Percentiles rank a stretch among this genome's conserved stretches.
Conservation (phyloP, 2,329 filamentous ascomycete species). For the Cladosporium sp. region DNA sequence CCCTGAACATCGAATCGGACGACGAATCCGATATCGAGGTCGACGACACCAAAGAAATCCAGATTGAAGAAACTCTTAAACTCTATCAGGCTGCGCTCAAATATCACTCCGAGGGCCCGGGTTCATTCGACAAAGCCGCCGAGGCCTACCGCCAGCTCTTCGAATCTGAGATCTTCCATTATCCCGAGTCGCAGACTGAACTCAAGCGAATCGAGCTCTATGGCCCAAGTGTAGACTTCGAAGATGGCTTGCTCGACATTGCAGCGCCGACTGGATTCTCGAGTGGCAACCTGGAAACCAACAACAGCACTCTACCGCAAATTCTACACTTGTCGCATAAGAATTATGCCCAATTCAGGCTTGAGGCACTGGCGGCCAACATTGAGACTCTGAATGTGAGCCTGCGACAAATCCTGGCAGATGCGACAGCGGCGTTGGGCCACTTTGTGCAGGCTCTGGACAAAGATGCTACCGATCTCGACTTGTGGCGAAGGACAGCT, state of each 20-base stretch:
- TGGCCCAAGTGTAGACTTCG: slow-evolving; percentile 45
- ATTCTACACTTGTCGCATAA: slow-evolving; percentile 93
- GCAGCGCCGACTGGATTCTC: slow-evolving; percentile 34
- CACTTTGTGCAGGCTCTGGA: slow-evolving; percentile 64
- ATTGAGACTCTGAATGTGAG: slow-evolving; percentile 30
- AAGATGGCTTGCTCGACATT: slow-evolving; percentile 31
- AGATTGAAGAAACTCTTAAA: slow-evolving; percentile 96
- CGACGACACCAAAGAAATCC: slow-evolving; percentile 92
- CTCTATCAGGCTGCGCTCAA: slow-evolving; percentile 89
- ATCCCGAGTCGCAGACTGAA: slow-evolving; percentile 82
- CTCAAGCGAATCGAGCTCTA: slow-evolving; percentile 69
- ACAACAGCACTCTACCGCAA: slow-evolving; percentile 79
- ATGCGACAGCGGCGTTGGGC: slow-evolving; percentile 47
- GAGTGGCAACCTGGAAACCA: slow-evolving; percentile 65
- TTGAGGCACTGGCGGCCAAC: slow-evolving; percentile 57
- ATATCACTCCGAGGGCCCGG: slow-evolving; percentile 82
- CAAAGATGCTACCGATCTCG: slow-evolving; percentile 64
- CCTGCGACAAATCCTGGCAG: slow-evolving; percentile 33
- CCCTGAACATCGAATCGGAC: slow-evolving; percentile 92
- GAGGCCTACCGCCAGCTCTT: slow-evolving; percentile 84
- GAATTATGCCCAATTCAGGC: slow-evolving; percentile 86
- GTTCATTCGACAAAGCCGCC: slow-evolving; percentile 71
- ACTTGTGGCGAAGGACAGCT: slow-evolving; percentile 63
- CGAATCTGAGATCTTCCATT: slow-evolving; percentile 89
- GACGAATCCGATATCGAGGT: slow-evolving; percentile 87